phyloP scores from a whole-genome alignment of 768 basidiomycete species.

The Rhizopogon roseolus region DNA sequence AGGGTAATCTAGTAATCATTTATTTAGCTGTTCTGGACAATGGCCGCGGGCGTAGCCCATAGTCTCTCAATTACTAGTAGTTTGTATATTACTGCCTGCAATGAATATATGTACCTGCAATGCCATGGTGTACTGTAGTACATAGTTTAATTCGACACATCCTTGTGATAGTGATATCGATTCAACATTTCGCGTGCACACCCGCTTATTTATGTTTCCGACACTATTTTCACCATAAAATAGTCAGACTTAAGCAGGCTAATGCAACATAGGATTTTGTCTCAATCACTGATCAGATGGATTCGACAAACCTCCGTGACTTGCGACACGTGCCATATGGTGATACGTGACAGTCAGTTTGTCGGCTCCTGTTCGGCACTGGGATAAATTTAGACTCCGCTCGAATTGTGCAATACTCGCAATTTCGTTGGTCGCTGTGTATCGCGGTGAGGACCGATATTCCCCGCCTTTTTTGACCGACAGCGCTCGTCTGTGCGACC shows the following conservation, averaged over 20 bases:
- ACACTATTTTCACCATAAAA: too few species aligned
- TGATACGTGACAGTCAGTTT: too few species aligned
- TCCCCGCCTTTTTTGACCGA: conserved; percentile 12
- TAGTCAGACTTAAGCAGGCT: too few species aligned
- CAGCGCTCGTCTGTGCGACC: conserved; percentile 8
- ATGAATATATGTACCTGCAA: not conserved
- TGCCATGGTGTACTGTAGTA: too few species aligned
- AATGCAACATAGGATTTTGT: too few species aligned
- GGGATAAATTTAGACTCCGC: conserved; percentile 17
- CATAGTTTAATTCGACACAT: too few species aligned
- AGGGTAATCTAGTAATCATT: not conserved
- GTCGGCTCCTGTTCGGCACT: not conserved
- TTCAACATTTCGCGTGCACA: too few species aligned
- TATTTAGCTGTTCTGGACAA: not conserved
- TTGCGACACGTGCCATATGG: too few species aligned
- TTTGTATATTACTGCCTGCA: conserved; percentile 1
- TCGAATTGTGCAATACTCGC: conserved; percentile 8
- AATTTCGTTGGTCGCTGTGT: conserved; percentile 30
- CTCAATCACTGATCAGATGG: too few species aligned
- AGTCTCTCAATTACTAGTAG: not conserved
- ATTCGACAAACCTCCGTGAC: too few species aligned
- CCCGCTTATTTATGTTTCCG: too few species aligned
- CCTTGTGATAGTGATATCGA: too few species aligned
- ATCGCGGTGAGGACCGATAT: conserved; percentile 37
- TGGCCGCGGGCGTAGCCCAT: not conserved